Base-by-base conservation (phyloP, 305 asterid genomes). In the Lippia alba region DNA sequence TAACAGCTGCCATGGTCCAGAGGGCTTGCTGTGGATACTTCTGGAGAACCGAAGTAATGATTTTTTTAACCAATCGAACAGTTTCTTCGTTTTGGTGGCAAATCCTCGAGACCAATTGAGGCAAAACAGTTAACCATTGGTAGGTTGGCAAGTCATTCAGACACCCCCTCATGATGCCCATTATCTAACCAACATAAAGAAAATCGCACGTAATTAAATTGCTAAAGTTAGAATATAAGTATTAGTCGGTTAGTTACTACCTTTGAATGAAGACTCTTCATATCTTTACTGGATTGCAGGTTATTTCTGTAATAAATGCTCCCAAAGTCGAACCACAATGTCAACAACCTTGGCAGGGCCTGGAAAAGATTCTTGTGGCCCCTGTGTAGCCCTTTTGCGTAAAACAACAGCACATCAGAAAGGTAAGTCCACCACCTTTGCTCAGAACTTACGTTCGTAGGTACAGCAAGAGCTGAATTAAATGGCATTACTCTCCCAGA, bases 1-100 rank as follows among this genome's bases (percentile, higher is more conserved):
- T 85, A 69, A 94, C 99, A 67, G 99, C 97, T 77, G 97, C 99
- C 96, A 94, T 91, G 17, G 89, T 94, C 99, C 99, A 94, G 71
- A 94, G 96, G 70, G 94, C 99, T 85, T 94, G 99, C 80, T 94
- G 99, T 39, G 99, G 96, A 74, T 91, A 91, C 75, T 67, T 85
- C 67, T 81, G 87, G 64, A 94, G 96, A 75, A 94, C 97, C 76
- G 96, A 86, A 65, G 97, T 90, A 72, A 94, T 89, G 58, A 94
- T 88, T 74, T 81, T 87, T 76, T 91, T 94, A 80, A 90, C 92
- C 89, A 94, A 76, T 50, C 94, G 81, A 49, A 82, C 97, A 66
- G 84, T 89, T 72, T 90, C 99, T 60, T 87, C 95, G 81, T 94
- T 91, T 78, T 90, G 99, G 86, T 94, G 99, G 87, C 97, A 91